A percentile compares a stretch with the other conserved stretches of the same genome.
Evolutionary conservation across 1,139 yeast genomes (phyloP).

Genomic region (Komagataea norvegica): DNA sequence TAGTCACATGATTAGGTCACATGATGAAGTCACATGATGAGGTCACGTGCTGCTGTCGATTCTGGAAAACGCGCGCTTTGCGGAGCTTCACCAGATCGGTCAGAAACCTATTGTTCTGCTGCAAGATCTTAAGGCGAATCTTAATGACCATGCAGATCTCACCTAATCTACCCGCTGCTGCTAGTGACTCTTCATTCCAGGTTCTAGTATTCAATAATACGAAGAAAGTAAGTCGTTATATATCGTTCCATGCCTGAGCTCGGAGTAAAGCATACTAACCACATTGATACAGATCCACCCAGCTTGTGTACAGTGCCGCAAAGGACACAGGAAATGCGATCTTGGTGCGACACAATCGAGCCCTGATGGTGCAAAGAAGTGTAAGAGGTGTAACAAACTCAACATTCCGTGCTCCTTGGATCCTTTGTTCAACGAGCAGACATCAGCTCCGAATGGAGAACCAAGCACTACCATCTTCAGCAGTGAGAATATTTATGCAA

Average conservation of each 20-base stretch:
- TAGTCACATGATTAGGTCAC: too few species aligned
- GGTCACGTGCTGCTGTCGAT: too few species aligned
- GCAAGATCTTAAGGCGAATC: too few species aligned
- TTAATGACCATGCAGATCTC: too few species aligned
- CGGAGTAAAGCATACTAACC: constrained; percentile 1
- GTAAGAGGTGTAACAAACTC: constrained; percentile 2
- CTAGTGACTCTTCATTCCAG: background rate
- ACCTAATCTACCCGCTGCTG: too few species aligned
- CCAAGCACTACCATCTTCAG: constrained; percentile 2
- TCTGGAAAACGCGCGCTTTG: too few species aligned
- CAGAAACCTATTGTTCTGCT: too few species aligned
- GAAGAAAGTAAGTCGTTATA: background rate
- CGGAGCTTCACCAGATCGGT: too few species aligned
- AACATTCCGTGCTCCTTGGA: constrained; percentile 3
- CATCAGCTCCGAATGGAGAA: constrained; percentile 1
- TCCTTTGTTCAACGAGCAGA: background rate
- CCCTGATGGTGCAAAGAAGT: background rate
- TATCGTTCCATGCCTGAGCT: background rate
- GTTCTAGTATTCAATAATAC: background rate
- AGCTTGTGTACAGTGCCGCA: constrained; percentile 5
- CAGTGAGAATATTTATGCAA: constrained; percentile 12
- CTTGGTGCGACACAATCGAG: background rate
- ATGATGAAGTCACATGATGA: constrained; percentile 1
- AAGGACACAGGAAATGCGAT: constrained; percentile 5
- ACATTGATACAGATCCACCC: constrained; percentile 2